Evolutionary conservation across 108 stramenopile species (phyloP).

Genomic region (Cyclotella choctawhatcheeana): DNA sequence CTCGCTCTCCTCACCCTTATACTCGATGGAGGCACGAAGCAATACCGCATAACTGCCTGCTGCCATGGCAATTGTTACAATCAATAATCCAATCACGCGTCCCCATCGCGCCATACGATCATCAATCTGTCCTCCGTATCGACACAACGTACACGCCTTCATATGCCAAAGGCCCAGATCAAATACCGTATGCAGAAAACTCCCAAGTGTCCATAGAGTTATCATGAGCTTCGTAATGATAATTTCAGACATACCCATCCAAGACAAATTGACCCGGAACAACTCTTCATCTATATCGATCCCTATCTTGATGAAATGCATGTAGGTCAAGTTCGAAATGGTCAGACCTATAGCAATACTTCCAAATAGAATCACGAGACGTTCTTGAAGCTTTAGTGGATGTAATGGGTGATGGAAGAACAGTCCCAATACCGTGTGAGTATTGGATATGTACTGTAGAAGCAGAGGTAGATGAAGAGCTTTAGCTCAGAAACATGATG

Average conservation of each 20-base stretch:
- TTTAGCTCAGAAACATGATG: too few species aligned
- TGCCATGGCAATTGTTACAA: constrained; percentile 39
- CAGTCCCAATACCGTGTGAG: constrained; percentile 51
- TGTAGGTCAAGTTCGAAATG: constrained; percentile 49
- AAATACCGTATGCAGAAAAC: constrained; percentile 49
- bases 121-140: constrained; percentile 44
- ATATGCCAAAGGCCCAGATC: constrained; percentile 54
- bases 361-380: constrained; percentile 48
- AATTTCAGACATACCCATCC: constrained; percentile 30
- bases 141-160: constrained; percentile 52
- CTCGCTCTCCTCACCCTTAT: constrained; percentile 34
- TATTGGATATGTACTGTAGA: constrained; percentile 47
- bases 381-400: constrained; percentile 41
- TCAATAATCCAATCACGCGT: constrained; percentile 38
- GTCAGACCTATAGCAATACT: constrained; percentile 53
- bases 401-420: constrained; percentile 59
- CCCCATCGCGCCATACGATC: constrained; percentile 44
- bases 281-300: constrained; percentile 24
- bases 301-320: constrained; percentile 47
- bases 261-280: constrained; percentile 26
- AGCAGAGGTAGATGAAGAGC: too few species aligned
- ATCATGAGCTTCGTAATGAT: constrained; percentile 50
- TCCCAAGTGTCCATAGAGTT: constrained; percentile 54
- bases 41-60: constrained; percentile 47
- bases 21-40: constrained; percentile 47